Conservation (phyloP, 2,329 filamentous ascomycete genomes). For the Neofusicoccum cordaticola region DNA sequence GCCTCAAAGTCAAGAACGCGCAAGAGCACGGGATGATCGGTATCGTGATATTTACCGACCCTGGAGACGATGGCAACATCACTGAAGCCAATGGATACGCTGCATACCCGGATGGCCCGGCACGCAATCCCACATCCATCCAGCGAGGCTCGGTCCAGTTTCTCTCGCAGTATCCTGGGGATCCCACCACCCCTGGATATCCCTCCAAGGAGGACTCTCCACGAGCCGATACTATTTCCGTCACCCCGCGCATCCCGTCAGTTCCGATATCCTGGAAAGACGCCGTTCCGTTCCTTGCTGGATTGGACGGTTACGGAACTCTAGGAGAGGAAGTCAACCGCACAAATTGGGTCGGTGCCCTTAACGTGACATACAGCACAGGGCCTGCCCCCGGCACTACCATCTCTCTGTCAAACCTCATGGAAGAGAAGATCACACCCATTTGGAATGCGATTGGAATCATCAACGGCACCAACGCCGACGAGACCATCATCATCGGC, state of each 20-base stretch:
- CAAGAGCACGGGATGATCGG: slow-evolving; percentile 46
- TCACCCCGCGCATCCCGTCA: slow-evolving; percentile 76
- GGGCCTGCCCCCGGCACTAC: slow-evolving; percentile 53
- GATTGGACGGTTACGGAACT: slow-evolving; percentile 78
- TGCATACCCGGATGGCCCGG: slow-evolving; percentile 44
- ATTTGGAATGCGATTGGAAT: slow-evolving; percentile 74
- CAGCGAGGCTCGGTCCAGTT: slow-evolving; percentile 56
- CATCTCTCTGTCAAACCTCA: slow-evolving; percentile 59
- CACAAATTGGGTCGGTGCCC: slow-evolving; percentile 36
- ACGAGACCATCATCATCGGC: slow-evolving; percentile 54
- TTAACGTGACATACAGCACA: slow-evolving; percentile 35
- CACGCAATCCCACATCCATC: slow-evolving; percentile 45
- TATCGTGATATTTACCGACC: slow-evolving; percentile 46
- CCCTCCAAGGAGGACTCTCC: slow-evolving; percentile 78
- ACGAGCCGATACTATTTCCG: slow-evolving; percentile 62
- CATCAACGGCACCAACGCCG: slow-evolving; percentile 62
- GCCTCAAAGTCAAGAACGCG: slow-evolving; percentile 49
- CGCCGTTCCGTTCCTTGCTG: slow-evolving; percentile 74
- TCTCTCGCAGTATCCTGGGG: slow-evolving; percentile 54
- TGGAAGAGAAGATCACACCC: slow-evolving; percentile 77
- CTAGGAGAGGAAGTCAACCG: slow-evolving; percentile 43
- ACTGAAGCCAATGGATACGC: slow-evolving; percentile 46
- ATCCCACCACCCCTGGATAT: slow-evolving; percentile 56
- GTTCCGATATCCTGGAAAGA: slow-evolving; percentile 82
- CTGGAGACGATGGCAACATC: slow-evolving; percentile 47